Percentiles rank a stretch among this genome's conserved stretches.
phyloP scores from a whole-genome alignment of 208 protist species.

The Trypanosoma cruzi region DNA sequence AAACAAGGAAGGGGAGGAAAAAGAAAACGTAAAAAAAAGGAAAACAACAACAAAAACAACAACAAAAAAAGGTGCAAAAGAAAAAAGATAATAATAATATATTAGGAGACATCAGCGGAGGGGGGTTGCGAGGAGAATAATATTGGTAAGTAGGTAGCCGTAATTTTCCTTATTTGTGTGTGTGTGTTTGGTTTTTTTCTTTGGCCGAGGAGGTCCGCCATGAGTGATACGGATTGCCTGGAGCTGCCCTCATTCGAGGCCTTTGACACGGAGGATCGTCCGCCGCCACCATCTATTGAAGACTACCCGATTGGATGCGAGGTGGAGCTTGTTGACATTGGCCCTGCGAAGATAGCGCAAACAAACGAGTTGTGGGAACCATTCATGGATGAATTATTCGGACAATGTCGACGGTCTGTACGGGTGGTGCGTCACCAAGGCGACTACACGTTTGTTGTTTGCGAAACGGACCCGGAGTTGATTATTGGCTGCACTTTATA shows the following conservation, averaged over 20 bases:
- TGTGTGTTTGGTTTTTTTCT: too few relatives aligned
- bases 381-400: constrained; percentile 77
- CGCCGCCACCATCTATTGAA: constrained; percentile 64
- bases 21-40: constrained; percentile 5
- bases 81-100: neutral
- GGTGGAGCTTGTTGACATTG: constrained; percentile 78
- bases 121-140: neutral
- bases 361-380: constrained; percentile 70
- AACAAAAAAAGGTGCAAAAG: neutral
- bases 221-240: constrained; percentile 32
- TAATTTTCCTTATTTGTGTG: neutral
- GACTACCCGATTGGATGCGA: constrained; percentile 88
- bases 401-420: constrained; percentile 57
- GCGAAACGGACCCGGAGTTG: constrained; percentile 50
- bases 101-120: too few relatives aligned
- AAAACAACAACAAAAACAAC: neutral
- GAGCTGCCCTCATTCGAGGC: constrained; percentile 81
- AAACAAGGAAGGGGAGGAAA: neutral
- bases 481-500: constrained; percentile 80
- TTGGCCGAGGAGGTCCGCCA: too few relatives aligned
- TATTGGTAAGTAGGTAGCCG: neutral
- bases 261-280: constrained; percentile 65
- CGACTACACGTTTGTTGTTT: constrained; percentile 88
- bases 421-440: constrained; percentile 68
- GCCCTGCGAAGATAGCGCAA: constrained; percentile 67